These are phyloP conservation scores for Xylaria sp. DNA, from an alignment of 2,329 filamentous ascomycete species.

Conservation along the genomic window DNA sequence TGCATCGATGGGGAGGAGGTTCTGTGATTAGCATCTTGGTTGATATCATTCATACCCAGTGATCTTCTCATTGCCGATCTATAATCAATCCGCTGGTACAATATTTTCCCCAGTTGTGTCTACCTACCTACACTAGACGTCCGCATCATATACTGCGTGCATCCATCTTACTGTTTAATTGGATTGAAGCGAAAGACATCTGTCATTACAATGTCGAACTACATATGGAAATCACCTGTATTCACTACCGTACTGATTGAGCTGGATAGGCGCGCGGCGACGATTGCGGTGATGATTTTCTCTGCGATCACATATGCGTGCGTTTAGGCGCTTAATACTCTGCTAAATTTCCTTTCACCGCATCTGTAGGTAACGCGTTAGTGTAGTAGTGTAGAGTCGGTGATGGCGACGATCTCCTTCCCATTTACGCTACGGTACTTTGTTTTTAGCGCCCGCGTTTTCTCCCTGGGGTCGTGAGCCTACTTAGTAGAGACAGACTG, in stretches of 20 bases:
- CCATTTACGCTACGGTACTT: background rate
- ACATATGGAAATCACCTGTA: too few species aligned
- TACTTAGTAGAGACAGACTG: too few species aligned
- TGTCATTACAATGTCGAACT: too few species aligned
- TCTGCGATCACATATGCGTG: too few species aligned
- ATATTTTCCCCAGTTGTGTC: too few species aligned
- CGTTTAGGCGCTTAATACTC: background rate
- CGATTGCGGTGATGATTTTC: conserved; percentile 30
- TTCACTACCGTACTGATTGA: background rate
- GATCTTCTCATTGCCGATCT: background rate
- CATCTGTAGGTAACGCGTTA: too few species aligned
- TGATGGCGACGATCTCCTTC: conserved; percentile 4
- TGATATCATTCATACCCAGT: background rate
- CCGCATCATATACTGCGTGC: background rate
- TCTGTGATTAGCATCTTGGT: background rate
- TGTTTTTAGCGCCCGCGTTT: conserved; percentile 5
- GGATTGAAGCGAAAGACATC: background rate
- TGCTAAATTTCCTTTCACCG: too few species aligned
- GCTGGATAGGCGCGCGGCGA: background rate
- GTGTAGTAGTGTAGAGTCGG: too few species aligned
- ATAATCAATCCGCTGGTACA: too few species aligned
- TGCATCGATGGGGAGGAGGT: background rate
- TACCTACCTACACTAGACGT: background rate
- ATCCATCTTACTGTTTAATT: too few species aligned
- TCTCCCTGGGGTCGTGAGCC: too few species aligned